These are phyloP conservation scores for Cadophora luteo-olivacea DNA, from an alignment of 2,329 filamentous ascomycete species.

Conservation along the genomic window DNA sequence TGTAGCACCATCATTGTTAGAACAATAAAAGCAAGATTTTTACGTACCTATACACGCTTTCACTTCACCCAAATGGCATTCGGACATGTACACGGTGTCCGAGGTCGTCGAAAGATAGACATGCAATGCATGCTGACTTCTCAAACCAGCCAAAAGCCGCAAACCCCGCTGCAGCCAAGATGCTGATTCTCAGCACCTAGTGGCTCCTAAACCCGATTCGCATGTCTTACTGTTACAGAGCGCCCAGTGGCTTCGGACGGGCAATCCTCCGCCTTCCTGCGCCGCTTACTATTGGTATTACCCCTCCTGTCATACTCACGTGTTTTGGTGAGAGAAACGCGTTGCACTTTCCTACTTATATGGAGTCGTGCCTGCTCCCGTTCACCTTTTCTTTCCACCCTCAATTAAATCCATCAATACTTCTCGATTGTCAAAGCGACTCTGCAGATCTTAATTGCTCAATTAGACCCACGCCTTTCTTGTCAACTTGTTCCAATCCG, in stretches of 20 bases:
- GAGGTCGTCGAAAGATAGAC: neutral
- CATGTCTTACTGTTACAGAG: neutral
- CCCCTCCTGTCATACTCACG: slow-evolving; percentile 10
- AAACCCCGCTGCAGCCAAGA: neutral
- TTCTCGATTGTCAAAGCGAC: too few species aligned
- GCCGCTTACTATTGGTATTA: neutral
- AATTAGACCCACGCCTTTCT: too few species aligned
- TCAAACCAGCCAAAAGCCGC: neutral
- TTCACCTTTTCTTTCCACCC: neutral
- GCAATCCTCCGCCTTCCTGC: neutral
- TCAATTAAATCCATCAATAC: neutral
- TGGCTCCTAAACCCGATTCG: neutral
- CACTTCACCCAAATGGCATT: neutral
- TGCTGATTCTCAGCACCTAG: neutral
- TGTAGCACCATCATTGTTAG: neutral
- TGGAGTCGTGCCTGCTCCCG: neutral
- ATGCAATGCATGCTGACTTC: neutral
- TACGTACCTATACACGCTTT: neutral
- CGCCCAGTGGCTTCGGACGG: neutral
- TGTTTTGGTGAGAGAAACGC: neutral
- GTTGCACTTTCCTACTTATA: neutral
- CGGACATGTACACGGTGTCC: neutral
- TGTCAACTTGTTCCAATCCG: neutral
- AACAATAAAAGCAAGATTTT: neutral
- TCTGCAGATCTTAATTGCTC: too few species aligned